Evolutionary conservation across 345 rosid genomes (phyloP).

Genomic region (Carallia brachiata): DNA sequence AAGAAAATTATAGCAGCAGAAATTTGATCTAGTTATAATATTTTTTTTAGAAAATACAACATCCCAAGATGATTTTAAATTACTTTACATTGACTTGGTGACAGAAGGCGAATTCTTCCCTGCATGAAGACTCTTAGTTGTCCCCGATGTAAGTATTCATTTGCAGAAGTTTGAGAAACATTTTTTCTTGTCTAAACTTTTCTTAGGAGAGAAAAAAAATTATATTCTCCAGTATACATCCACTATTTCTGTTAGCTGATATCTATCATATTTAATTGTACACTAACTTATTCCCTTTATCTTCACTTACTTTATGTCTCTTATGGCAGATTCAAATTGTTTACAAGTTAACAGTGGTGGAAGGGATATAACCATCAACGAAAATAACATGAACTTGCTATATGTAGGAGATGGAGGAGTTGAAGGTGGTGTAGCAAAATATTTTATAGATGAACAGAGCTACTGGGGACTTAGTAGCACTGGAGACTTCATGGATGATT

Average conservation of each 20-base stretch:
- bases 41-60: no score
- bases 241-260: no score
- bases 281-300: no score
- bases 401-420: constrained; percentile 55
- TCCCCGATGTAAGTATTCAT: constrained; percentile 34
- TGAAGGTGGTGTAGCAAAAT: constrained; percentile 52
- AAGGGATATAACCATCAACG: constrained; percentile 31
- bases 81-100: not conserved
- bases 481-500: constrained; percentile 70
- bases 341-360: constrained; percentile 70
- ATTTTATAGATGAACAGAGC: constrained; percentile 27
- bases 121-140: constrained; percentile 54
- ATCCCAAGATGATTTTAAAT: not conserved
- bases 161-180: not conserved
- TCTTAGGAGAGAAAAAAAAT: no score
- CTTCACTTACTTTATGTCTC: not conserved
- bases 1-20: not conserved
- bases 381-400: constrained; percentile 26
- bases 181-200: not conserved
- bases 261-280: no score
- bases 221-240: no score
- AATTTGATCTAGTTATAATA: no score
- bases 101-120: constrained; percentile 46
- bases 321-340: constrained; percentile 44
- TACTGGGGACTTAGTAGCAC: constrained; percentile 73